Conservation (phyloP, 2,329 filamentous ascomycete species). For the Hypoxylon sp. region DNA sequence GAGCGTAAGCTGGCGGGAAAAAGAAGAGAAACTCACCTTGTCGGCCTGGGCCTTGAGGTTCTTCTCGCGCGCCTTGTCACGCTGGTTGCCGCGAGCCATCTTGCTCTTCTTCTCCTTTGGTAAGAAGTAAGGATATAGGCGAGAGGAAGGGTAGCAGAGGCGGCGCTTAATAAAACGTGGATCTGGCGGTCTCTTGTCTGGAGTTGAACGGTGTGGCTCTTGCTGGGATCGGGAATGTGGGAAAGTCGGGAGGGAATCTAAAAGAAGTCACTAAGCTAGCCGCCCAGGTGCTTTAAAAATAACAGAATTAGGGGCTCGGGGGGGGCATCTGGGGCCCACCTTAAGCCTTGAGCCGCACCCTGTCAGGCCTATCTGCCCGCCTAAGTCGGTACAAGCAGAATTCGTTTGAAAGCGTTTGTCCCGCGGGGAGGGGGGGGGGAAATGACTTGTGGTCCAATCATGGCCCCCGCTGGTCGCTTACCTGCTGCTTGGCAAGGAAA, state of each 20-base stretch:
- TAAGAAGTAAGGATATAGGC: slow-evolving; percentile 1
- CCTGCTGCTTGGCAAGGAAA: background rate
- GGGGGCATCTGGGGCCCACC: slow-evolving; percentile 5
- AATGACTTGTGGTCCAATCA: slow-evolving; percentile 26
- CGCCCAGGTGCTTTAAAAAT: slow-evolving; percentile 35
- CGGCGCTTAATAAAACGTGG: slow-evolving; percentile 43
- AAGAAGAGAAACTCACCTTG: slow-evolving; percentile 55
- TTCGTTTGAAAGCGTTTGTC: background rate
- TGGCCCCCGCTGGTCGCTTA: background rate
- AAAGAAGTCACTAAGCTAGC: slow-evolving; percentile 18
- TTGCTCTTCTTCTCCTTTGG: slow-evolving; percentile 8
- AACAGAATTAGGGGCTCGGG: slow-evolving; percentile 19
- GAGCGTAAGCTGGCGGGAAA: slow-evolving; percentile 8
- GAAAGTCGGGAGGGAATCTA: slow-evolving; percentile 11
- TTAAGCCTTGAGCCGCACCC: slow-evolving; percentile 22
- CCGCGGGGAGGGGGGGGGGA: too few species aligned
- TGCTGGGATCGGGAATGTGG: slow-evolving; percentile 3
- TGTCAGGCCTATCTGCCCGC: too few species aligned
- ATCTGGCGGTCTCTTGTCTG: background rate
- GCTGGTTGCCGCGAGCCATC: slow-evolving; percentile 97
- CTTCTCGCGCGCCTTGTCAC: slow-evolving; percentile 91
- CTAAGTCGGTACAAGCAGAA: background rate
- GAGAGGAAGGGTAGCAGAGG: slow-evolving; percentile 25
- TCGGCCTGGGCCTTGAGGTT: slow-evolving; percentile 74
- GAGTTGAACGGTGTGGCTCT: slow-evolving; percentile 4